These are phyloP conservation scores for Penstemon barbatus DNA, from an alignment of 257 asterid species.

Conservation along the genomic window DNA sequence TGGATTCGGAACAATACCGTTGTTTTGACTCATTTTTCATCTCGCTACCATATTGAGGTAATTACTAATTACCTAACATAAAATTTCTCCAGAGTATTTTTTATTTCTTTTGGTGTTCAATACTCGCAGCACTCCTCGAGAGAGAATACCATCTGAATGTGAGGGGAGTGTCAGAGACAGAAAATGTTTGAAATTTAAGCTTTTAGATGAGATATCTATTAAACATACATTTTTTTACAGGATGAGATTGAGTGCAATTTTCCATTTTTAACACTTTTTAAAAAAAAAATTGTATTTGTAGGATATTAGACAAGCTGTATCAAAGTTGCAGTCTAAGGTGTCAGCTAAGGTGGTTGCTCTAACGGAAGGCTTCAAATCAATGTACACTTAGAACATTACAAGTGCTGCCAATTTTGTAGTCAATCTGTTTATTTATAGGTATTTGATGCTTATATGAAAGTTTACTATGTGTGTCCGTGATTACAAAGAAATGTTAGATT, in stretches of 20 bases:
- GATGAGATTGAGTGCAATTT: background rate
- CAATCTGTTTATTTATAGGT: too few relatives aligned
- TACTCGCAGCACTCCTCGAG: background rate
- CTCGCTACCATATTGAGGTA: conserved; percentile 92
- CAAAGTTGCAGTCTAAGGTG: conserved; percentile 66
- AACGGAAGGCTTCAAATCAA: conserved; percentile 90
- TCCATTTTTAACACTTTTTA: background rate
- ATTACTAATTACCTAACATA: background rate
- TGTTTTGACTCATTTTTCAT: conserved; percentile 83
- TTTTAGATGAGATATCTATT: background rate
- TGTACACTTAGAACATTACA: conserved; percentile 39
- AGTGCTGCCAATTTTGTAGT: conserved; percentile 21
- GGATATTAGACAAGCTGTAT: conserved; percentile 84
- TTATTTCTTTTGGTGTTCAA: background rate
- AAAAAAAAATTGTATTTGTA: conserved; percentile 30
- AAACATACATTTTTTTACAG: background rate
- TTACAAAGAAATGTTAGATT: too few relatives aligned
- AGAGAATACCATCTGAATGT: background rate
- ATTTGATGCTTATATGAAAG: too few relatives aligned
- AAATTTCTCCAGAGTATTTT: background rate
- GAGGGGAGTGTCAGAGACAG: background rate
- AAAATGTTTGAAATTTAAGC: background rate
- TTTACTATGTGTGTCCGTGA: too few relatives aligned
- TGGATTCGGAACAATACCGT: conserved; percentile 86
- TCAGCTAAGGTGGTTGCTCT: conserved; percentile 80